phyloP scores from a whole-genome alignment of 345 rosid species.

The Pseudoturritis turrita region DNA sequence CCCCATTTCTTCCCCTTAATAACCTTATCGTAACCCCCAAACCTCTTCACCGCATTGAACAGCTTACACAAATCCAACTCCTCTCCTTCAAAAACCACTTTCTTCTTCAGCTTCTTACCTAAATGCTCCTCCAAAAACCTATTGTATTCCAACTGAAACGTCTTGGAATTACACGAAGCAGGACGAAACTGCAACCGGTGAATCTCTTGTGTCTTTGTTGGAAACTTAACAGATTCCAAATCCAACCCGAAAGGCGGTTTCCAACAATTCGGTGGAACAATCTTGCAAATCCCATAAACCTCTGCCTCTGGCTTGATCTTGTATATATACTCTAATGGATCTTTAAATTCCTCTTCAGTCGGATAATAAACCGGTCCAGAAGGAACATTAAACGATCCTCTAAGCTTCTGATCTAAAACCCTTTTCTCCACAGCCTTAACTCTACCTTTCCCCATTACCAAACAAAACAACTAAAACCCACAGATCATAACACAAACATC shows the following conservation, averaged over 20 bases:
- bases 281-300: slow-evolving; percentile 85
- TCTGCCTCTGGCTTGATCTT: slow-evolving; percentile 91
- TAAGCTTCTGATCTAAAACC: slow-evolving; percentile 52
- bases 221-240: slow-evolving; percentile 60
- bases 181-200: slow-evolving; percentile 92
- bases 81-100: slow-evolving; percentile 70
- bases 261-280: slow-evolving; percentile 82
- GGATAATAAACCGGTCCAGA: slow-evolving; percentile 80
- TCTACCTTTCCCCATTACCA: slow-evolving; percentile 86
- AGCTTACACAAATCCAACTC: slow-evolving; percentile 87
- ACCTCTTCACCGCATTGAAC: slow-evolving; percentile 89
- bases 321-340: slow-evolving; percentile 73
- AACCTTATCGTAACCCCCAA: slow-evolving; percentile 79
- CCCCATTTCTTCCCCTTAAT: slow-evolving; percentile 76
- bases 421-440: slow-evolving; percentile 74
- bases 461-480: slow-evolving; percentile 23
- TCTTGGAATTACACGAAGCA: slow-evolving; percentile 76
- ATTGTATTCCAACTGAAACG: slow-evolving; percentile 81
- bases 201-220: slow-evolving; percentile 93
- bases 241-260: slow-evolving; percentile 76
- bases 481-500: slow-evolving; percentile 22
- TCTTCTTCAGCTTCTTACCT: slow-evolving; percentile 74
- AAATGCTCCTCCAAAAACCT: slow-evolving; percentile 69
- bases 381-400: slow-evolving; percentile 45
- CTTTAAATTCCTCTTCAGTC: slow-evolving; percentile 70